Evolutionary conservation across 441 rosid genomes (phyloP), one percentile per base, ranked within the genome.

Genomic region (Gossypium davidsonii): DNA sequence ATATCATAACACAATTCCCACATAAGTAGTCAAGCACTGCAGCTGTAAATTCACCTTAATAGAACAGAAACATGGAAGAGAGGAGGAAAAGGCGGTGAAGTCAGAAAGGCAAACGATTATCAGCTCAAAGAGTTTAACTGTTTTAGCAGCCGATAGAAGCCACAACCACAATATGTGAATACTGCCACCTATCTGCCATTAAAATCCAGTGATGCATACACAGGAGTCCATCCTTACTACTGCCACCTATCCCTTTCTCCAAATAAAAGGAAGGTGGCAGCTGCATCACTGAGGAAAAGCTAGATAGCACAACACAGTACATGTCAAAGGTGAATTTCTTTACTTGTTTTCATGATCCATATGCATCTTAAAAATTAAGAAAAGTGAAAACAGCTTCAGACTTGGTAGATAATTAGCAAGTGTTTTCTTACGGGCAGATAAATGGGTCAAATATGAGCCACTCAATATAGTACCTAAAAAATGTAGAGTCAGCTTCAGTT

Each of bases 381-480:
- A 10, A 25, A 11, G 63, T 23, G 44, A 39, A n/a, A 64, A 64
- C 2, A 25, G 15, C 37, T 44, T 65, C 53, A 65, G 21, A 4
- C 34, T 37, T 3, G 52, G 25, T 18, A 49, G 61, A 68, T 28
- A 25, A 52, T 31, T 28, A 34, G 44, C n/a, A 5, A 20, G 42
- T 26, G 53, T 20, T 53, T 14, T 73, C 25, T 26, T 73, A 14
- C n/a, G 8, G 28, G 26, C 1, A 53, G 48, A 73, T 6, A 31
- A 63, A 52, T 51, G 18, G 12, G 25, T 8, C 39, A 42, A 39
- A 18, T 62, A 73, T 18, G 20, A 18, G 12, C 0, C 18, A 28
- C 39, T 28, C 26, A 52, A 75, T 74, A 20, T 12, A 65, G 79
- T 81, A 94, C 99, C 99, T 94, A 82, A 90, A 94, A 83, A 94